phyloP scores from a whole-genome alignment of 106 monocot species.

The Dactylorhiza incarnata region DNA sequence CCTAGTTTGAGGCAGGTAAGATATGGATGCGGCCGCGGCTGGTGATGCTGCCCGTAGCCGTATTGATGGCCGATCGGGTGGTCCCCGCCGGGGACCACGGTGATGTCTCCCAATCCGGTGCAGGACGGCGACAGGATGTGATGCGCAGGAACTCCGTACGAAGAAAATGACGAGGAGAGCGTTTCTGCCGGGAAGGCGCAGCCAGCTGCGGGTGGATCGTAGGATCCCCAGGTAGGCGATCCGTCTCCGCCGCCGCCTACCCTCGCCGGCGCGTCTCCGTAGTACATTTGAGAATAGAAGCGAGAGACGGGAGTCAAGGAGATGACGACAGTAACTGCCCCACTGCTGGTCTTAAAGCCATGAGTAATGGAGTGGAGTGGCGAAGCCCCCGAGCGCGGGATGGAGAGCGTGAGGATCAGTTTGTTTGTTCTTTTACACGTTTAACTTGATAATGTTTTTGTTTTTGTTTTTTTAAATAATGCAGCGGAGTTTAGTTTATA shows the following conservation, averaged over 20 bases:
- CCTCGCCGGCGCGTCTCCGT: not conserved
- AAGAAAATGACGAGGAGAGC: not conserved
- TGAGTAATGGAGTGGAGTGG: too few species aligned
- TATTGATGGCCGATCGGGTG: not conserved
- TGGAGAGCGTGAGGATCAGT: too few species aligned
- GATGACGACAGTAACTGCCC: not conserved
- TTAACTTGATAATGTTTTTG: too few species aligned
- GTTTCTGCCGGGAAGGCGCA: not conserved
- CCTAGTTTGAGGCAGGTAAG: conserved; percentile 71
- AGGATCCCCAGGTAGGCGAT: not conserved
- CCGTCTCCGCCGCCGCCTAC: not conserved
- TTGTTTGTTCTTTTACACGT: too few species aligned
- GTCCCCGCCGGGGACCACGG: conserved; percentile 1
- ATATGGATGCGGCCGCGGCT: not conserved
- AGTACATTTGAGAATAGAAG: not conserved
- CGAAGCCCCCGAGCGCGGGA: too few species aligned
- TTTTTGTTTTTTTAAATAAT: too few species aligned
- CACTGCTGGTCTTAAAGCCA: too few species aligned
- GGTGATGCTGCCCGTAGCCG: not conserved
- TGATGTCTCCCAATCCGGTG: conserved; percentile 3
- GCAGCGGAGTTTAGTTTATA: too few species aligned
- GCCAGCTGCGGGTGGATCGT: not conserved
- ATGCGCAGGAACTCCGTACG: not conserved
- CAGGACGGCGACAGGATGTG: not conserved
- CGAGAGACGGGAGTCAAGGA: not conserved